Conservation (phyloP, 257 asterid species). For the Salvia splendens region DNA sequence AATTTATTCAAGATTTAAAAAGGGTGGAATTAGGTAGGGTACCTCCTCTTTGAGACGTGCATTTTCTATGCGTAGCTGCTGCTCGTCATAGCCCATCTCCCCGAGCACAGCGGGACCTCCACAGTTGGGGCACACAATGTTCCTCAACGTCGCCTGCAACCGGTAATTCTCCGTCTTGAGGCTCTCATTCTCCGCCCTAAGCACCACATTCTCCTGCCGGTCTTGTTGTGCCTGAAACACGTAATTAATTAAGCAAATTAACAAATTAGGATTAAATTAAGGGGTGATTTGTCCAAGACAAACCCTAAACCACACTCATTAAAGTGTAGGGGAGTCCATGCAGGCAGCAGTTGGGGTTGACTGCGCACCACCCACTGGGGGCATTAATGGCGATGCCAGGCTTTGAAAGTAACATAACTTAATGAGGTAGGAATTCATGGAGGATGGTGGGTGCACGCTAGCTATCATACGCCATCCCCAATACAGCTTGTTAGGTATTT, state of each 20-base stretch:
- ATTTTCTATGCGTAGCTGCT: slow-evolving; percentile 81
- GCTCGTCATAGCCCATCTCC: slow-evolving; percentile 88
- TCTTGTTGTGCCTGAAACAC: slow-evolving; percentile 84
- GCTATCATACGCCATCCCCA: not conserved
- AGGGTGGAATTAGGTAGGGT: too few relatives aligned
- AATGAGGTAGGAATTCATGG: slow-evolving; percentile 38
- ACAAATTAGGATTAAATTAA: not conserved
- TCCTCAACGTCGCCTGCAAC: slow-evolving; percentile 71
- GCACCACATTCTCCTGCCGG: slow-evolving; percentile 64
- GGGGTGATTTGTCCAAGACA: not conserved
- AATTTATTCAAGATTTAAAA: too few relatives aligned
- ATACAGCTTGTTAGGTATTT: slow-evolving; percentile 24
- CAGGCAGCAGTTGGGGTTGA: slow-evolving; percentile 51
- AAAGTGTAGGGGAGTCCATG: slow-evolving; percentile 42
- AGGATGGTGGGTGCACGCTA: too few relatives aligned
- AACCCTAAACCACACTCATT: slow-evolving; percentile 52
- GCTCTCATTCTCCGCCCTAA: slow-evolving; percentile 83
- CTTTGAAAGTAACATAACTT: slow-evolving; percentile 58
- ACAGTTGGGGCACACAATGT: slow-evolving; percentile 83
- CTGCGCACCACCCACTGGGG: slow-evolving; percentile 27
- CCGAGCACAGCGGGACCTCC: slow-evolving; percentile 91
- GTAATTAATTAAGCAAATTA: too few relatives aligned
- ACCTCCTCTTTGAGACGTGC: slow-evolving; percentile 98
- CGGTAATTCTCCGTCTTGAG: slow-evolving; percentile 78
- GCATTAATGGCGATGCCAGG: slow-evolving; percentile 54